A percentile compares a stretch with the other conserved stretches of the same genome.
Evolutionary conservation across 1,284 basidiomycete genomes (phyloP).

Genomic region (Sporisorium scitamineum): DNA sequence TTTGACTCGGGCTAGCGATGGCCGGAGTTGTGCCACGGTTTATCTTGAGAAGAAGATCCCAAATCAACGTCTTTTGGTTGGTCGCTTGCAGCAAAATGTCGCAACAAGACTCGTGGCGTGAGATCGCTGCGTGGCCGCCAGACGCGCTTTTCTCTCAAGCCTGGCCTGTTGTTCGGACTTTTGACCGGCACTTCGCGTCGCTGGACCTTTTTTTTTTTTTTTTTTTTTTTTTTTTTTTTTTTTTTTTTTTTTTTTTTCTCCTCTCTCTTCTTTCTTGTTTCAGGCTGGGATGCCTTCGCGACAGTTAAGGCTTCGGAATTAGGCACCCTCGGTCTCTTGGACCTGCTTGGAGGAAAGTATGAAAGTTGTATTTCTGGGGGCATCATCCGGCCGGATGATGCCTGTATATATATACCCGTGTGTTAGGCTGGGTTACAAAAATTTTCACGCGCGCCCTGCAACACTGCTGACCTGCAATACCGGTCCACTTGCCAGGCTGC

Average conservation of each 20-base stretch:
- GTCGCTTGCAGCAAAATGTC: background rate
- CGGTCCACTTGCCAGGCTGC: background rate
- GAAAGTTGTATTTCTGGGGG: no score
- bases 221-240: no score
- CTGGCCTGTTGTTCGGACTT: slow-evolving; percentile 22
- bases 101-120: background rate
- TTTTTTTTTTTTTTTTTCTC: no score
- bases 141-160: slow-evolving; percentile 5
- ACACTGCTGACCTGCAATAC: no score
- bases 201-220: slow-evolving; percentile 7
- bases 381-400: no score
- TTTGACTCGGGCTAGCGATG: background rate
- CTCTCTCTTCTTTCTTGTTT: no score
- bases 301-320: slow-evolving; percentile 11
- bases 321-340: slow-evolving; percentile 2
- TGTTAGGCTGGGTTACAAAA: no score
- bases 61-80: slow-evolving; percentile 11
- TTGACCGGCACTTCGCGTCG: slow-evolving; percentile 27
- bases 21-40: slow-evolving; percentile 16
- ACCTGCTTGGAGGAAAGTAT: no score
- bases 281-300: no score
- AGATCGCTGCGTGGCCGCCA: slow-evolving; percentile 16
- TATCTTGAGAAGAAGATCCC: slow-evolving; percentile 3
- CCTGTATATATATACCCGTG: no score
- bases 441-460: background rate